These are phyloP conservation scores for Leccinellum luteum DNA, from an alignment of 768 basidiomycete genomes.

Conservation along the genomic window DNA sequence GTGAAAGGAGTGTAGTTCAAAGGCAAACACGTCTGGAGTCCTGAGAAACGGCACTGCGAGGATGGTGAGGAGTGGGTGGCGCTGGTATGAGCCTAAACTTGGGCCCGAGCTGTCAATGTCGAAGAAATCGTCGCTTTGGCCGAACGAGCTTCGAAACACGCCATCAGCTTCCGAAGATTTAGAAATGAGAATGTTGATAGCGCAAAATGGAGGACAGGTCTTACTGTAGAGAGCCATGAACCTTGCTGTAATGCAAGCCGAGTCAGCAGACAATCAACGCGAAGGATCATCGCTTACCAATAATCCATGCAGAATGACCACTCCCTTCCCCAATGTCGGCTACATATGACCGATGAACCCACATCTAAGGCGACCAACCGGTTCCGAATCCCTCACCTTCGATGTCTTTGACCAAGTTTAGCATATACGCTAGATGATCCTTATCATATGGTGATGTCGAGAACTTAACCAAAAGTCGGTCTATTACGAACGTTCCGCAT, in stretches of 20 bases:
- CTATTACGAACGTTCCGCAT: conserved; percentile 7
- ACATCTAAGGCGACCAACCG: neutral
- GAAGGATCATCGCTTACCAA: conserved; percentile 14
- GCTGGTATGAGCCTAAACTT: conserved; percentile 15
- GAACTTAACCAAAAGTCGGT: conserved; percentile 31
- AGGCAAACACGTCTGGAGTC: conserved; percentile 28
- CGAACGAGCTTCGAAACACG: conserved; percentile 28
- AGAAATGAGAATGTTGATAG: neutral
- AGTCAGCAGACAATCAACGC: conserved; percentile 4
- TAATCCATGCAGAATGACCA: conserved; percentile 24
- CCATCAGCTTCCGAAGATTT: conserved; percentile 22
- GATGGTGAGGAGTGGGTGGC: conserved; percentile 16
- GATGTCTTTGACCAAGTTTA: conserved; percentile 29
- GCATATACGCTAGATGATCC: conserved; percentile 24
- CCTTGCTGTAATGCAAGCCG: conserved; percentile 14
- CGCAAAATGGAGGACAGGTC: neutral
- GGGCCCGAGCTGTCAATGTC: conserved; percentile 25
- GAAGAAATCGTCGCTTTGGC: conserved; percentile 31
- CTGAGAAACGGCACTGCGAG: conserved; percentile 23
- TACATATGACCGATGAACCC: neutral
- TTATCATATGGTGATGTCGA: conserved; percentile 31
- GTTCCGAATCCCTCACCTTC: conserved; percentile 12
- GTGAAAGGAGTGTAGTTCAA: conserved; percentile 28
- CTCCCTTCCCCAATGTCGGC: conserved; percentile 9
- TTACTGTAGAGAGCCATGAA: conserved; percentile 32